A percentile compares a stretch with the other conserved stretches of the same genome.
These are phyloP conservation scores for Neurospora sp. DNA, from an alignment of 495 filamentous ascomycete species.

Conservation along the genomic window DNA sequence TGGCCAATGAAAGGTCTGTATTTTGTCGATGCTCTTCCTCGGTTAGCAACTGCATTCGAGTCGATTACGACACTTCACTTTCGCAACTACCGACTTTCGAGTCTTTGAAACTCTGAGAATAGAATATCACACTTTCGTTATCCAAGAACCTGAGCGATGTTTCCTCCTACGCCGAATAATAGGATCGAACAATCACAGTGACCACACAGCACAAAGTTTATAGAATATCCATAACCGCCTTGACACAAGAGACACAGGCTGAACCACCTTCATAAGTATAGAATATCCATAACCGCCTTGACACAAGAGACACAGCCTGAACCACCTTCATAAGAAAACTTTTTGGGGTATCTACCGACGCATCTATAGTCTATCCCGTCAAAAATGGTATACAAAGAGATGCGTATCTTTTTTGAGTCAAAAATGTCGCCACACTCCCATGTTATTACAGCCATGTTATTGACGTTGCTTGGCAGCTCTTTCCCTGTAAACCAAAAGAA, in stretches of 20 bases:
- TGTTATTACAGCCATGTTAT: background rate
- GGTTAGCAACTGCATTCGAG: background rate
- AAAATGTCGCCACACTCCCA: background rate
- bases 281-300: background rate
- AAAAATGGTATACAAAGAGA: background rate
- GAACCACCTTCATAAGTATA: background rate
- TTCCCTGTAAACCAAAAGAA: background rate
- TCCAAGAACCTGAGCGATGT: background rate
- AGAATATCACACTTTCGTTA: background rate
- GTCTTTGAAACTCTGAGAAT: background rate
- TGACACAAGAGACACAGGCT: background rate
- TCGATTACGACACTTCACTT: background rate
- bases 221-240: background rate
- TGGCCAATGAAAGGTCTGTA: constrained; percentile 8
- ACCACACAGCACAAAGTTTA: background rate
- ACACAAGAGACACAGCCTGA: background rate
- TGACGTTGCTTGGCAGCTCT: background rate
- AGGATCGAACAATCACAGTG: background rate
- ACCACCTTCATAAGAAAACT: background rate
- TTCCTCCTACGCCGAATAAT: background rate
- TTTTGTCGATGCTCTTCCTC: background rate
- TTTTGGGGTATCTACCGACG: background rate
- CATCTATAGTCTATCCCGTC: background rate
- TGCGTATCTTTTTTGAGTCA: background rate
- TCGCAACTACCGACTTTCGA: background rate